These are phyloP conservation scores for Saitozyma podzolica DNA, from an alignment of 768 basidiomycete genomes.

Conservation along the genomic window DNA sequence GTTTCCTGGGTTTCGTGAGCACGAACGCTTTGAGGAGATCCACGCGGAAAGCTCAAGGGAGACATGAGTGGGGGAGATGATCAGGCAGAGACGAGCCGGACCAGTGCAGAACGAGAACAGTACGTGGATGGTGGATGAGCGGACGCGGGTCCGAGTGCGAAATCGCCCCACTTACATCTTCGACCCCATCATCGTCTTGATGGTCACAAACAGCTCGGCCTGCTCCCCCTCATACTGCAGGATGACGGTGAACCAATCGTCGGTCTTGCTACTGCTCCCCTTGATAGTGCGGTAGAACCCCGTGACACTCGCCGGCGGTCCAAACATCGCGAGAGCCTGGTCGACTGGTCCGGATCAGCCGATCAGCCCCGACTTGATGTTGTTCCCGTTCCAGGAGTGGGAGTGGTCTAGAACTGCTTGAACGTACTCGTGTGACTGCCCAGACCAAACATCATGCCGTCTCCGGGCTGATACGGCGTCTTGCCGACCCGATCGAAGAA, in stretches of 20 bases:
- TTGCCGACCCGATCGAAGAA: background rate
- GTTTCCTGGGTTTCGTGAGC: background rate
- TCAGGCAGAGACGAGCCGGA: too few relatives aligned
- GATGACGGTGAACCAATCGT: constrained; percentile 20
- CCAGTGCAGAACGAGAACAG: too few relatives aligned
- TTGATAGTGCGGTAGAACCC: constrained; percentile 20
- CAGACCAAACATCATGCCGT: constrained; percentile 24
- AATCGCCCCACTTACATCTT: background rate
- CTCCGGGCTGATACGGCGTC: constrained; percentile 10
- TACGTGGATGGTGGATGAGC: too few relatives aligned
- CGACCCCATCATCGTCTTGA: constrained; percentile 9
- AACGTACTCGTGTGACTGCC: constrained; percentile 19
- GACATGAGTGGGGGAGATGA: too few relatives aligned
- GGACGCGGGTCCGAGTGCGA: too few relatives aligned
- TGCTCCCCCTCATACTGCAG: constrained; percentile 12
- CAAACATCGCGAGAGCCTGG: constrained; percentile 23
- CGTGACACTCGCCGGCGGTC: constrained; percentile 14
- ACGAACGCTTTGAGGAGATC: background rate
- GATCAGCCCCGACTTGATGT: background rate
- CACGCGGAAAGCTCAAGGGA: background rate
- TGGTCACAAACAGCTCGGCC: constrained; percentile 15
- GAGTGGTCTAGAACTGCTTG: background rate
- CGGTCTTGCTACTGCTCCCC: constrained; percentile 8
- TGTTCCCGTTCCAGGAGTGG: too few relatives aligned
- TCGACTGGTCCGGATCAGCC: constrained; percentile 6